Conservation (phyloP, 2,329 filamentous ascomycete species). For the Diaporthe helianthi region DNA sequence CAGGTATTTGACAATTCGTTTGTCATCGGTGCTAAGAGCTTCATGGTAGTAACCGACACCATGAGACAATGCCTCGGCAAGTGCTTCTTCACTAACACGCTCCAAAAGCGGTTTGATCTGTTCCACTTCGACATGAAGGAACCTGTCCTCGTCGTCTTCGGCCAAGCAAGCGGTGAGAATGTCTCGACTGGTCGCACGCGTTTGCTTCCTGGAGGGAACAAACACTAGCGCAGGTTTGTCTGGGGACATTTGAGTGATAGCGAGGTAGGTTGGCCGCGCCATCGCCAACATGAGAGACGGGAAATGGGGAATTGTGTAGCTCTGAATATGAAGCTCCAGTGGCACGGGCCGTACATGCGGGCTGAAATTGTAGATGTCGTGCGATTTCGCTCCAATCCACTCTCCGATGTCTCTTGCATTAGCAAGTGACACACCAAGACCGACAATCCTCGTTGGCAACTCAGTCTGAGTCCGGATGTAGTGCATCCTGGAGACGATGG, state of each 20-base stretch:
- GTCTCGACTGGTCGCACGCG: conserved; percentile 84
- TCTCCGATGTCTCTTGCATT: conserved; percentile 95
- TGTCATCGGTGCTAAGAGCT: conserved; percentile 86
- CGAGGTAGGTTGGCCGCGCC: conserved; percentile 91
- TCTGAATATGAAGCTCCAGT: conserved; percentile 92
- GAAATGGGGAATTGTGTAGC: conserved; percentile 94
- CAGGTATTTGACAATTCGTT: conserved; percentile 90
- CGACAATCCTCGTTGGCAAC: conserved; percentile 84
- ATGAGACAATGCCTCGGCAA: conserved; percentile 89
- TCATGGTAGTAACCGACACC: conserved; percentile 98
- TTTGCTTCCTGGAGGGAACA: conserved; percentile 92
- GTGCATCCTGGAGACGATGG: conserved; percentile 97
- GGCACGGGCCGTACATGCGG: conserved; percentile 88
- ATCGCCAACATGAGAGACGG: conserved; percentile 98
- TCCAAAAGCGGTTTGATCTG: conserved; percentile 84
- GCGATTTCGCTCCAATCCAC: conserved; percentile 97
- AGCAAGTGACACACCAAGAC: conserved; percentile 87
- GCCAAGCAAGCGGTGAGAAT: conserved; percentile 85
- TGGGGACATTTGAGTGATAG: conserved; percentile 85
- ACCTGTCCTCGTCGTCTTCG: conserved; percentile 92
- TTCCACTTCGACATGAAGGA: conserved; percentile 83
- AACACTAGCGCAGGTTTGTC: conserved; percentile 92
- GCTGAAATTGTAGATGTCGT: conserved; percentile 98
- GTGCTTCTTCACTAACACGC: conserved; percentile 82
- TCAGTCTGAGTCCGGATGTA: conserved; percentile 91